phyloP scores from a whole-genome alignment of 1,139 yeast genomes.

The Kluyveromyces sp. region DNA sequence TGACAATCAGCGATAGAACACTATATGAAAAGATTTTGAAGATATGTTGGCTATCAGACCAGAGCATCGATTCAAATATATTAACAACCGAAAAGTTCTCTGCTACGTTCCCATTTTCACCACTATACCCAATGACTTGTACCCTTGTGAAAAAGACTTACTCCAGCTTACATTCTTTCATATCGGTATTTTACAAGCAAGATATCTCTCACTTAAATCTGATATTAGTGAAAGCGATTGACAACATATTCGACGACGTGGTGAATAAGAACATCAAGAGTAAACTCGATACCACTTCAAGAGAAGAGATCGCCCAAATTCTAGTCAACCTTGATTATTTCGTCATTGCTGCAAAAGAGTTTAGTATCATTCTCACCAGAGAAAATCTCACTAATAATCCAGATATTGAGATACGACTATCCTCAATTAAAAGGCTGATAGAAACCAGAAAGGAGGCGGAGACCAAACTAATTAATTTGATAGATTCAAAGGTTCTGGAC shows the following conservation, averaged over 20 bases:
- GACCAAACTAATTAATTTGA: slow-evolving; percentile 69
- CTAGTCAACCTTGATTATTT: slow-evolving; percentile 84
- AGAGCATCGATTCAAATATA: slow-evolving; percentile 34
- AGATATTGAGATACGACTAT: slow-evolving; percentile 50
- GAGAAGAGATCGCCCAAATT: slow-evolving; percentile 88
- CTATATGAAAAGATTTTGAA: slow-evolving; percentile 58
- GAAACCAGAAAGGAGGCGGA: slow-evolving; percentile 71
- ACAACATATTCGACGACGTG: slow-evolving; percentile 59
- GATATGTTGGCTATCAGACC: slow-evolving; percentile 63
- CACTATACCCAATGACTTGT: slow-evolving; percentile 80
- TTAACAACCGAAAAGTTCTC: slow-evolving; percentile 49
- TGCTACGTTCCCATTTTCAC: slow-evolving; percentile 79
- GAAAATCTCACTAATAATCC: slow-evolving; percentile 40
- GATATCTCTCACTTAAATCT: slow-evolving; percentile 44
- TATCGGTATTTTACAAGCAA: slow-evolving; percentile 51
- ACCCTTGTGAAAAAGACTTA: slow-evolving; percentile 63
- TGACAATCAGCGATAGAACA: slow-evolving; percentile 52
- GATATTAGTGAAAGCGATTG: slow-evolving; percentile 57
- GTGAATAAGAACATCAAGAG: slow-evolving; percentile 61
- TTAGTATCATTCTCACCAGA: slow-evolving; percentile 37
- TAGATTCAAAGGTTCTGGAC: slow-evolving; percentile 71
- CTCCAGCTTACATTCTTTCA: slow-evolving; percentile 53
- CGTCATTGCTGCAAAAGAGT: slow-evolving; percentile 45
- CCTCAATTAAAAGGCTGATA: slow-evolving; percentile 51
- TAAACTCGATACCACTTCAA: slow-evolving; percentile 64